A percentile compares a stretch with the other conserved stretches of the same genome.
These are phyloP conservation scores for Hortiboletus campestris DNA, from an alignment of 768 basidiomycete species.

Conservation along the genomic window DNA sequence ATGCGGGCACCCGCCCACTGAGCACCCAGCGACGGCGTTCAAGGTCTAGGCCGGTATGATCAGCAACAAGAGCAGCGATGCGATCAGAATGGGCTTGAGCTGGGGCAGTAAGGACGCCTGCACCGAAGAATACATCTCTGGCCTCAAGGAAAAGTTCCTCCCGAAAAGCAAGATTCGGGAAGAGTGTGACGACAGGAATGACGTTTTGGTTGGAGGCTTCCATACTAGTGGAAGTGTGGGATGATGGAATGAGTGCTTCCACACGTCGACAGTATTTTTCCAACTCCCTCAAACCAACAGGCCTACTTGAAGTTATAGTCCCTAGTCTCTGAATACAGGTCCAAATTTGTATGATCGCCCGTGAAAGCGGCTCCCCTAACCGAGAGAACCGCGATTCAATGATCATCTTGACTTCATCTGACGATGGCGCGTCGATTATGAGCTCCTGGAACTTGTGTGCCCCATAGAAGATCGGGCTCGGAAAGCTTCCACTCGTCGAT, in stretches of 20 bases:
- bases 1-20: constrained; percentile 59
- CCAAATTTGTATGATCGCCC: constrained; percentile 70
- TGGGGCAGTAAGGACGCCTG: constrained; percentile 51
- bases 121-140: constrained; percentile 88
- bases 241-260: constrained; percentile 54
- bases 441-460: constrained; percentile 82
- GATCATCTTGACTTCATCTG: constrained; percentile 69
- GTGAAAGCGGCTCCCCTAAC: constrained; percentile 48
- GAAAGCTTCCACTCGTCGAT: constrained; percentile 46
- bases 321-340: constrained; percentile 51
- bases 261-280: constrained; percentile 82
- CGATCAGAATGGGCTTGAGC: constrained; percentile 48
- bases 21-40: constrained; percentile 76
- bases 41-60: constrained; percentile 60
- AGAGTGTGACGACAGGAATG: constrained; percentile 42
- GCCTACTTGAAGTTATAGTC: constrained; percentile 49
- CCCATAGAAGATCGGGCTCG: constrained; percentile 73
- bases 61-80: constrained; percentile 55
- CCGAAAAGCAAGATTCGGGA: constrained; percentile 71
- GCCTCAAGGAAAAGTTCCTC: constrained; percentile 91
- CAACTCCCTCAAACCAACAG: constrained; percentile 75
- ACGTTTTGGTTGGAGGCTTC: constrained; percentile 23
- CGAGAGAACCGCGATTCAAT: constrained; percentile 63
- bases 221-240: constrained; percentile 43
- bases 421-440: constrained; percentile 55